Percentiles rank a stretch among this genome's conserved stretches.
Evolutionary conservation across 306 rosid species (phyloP).

Genomic region (Trichosanthes cucumerina): DNA sequence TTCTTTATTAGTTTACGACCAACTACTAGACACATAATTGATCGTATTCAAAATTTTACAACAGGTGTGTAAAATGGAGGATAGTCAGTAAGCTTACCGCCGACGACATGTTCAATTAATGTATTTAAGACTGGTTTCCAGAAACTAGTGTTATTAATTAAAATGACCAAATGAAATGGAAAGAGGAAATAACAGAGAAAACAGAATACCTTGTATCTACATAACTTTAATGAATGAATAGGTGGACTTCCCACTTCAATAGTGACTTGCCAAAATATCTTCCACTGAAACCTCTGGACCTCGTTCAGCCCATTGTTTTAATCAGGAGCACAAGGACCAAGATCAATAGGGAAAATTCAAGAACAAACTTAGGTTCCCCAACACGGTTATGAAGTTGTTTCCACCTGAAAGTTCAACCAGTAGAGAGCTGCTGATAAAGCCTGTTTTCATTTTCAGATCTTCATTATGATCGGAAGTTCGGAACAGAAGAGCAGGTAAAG

Average conservation of each 20-base stretch:
- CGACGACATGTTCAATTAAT: neutral
- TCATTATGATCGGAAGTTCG: slow-evolving; percentile 62
- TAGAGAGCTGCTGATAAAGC: slow-evolving; percentile 97
- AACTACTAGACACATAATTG: no score
- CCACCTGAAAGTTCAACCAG: slow-evolving; percentile 81
- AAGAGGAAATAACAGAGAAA: neutral
- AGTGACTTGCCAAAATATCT: neutral
- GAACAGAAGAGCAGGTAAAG: slow-evolving; percentile 13
- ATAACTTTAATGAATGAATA: neutral
- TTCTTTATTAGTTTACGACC: no score
- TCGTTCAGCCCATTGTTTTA: slow-evolving; percentile 24
- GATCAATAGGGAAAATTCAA: slow-evolving; percentile 29
- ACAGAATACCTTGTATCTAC: slow-evolving; percentile 16
- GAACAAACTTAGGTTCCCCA: slow-evolving; percentile 22
- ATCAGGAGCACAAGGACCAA: slow-evolving; percentile 31
- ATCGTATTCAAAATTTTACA: neutral
- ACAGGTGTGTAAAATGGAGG: neutral
- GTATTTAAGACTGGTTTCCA: no score
- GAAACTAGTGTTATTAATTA: neutral
- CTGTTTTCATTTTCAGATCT: slow-evolving; percentile 82
- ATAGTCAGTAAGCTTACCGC: neutral
- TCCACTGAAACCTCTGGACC: neutral
- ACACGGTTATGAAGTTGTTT: slow-evolving; percentile 24
- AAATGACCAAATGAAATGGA: neutral
- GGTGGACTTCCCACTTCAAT: neutral